Conservation (phyloP, 257 asterid species). For the Nicotiana attenuata region DNA sequence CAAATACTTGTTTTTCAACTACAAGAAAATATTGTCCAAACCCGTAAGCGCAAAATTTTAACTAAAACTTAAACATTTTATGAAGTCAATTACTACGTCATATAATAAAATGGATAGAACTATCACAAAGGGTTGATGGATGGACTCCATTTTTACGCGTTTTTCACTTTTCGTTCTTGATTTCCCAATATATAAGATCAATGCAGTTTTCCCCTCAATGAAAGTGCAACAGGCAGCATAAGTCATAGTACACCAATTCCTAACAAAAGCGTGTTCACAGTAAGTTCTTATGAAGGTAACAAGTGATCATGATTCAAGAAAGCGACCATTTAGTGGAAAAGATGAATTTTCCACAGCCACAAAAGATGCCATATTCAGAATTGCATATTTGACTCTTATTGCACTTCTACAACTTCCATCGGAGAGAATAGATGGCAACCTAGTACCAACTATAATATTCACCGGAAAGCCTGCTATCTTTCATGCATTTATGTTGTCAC, state of each 20-base stretch:
- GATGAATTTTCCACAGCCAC: background rate
- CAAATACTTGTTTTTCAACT: too few species aligned
- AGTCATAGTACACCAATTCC: background rate
- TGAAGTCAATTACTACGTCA: too few species aligned
- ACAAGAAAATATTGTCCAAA: too few species aligned
- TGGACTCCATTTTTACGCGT: too few species aligned
- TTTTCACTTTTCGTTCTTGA: background rate
- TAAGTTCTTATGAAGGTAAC: background rate
- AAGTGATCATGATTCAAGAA: background rate
- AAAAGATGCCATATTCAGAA: background rate
- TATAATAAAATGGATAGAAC: too few species aligned
- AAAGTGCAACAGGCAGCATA: background rate
- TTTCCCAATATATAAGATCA: background rate
- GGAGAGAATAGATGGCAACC: background rate
- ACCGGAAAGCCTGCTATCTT: background rate
- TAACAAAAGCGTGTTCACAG: background rate
- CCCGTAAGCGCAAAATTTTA: too few species aligned
- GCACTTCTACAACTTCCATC: background rate
- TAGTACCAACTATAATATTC: slow-evolving; percentile 6
- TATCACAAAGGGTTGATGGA: too few species aligned
- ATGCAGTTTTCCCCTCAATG: too few species aligned
- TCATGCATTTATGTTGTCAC: background rate
- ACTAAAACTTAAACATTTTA: too few species aligned
- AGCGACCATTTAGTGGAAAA: background rate
- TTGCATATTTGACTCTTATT: background rate